Evolutionary conservation across 805 yeast genomes (phyloP).

Genomic region (Pichia nanzhaoensis): DNA sequence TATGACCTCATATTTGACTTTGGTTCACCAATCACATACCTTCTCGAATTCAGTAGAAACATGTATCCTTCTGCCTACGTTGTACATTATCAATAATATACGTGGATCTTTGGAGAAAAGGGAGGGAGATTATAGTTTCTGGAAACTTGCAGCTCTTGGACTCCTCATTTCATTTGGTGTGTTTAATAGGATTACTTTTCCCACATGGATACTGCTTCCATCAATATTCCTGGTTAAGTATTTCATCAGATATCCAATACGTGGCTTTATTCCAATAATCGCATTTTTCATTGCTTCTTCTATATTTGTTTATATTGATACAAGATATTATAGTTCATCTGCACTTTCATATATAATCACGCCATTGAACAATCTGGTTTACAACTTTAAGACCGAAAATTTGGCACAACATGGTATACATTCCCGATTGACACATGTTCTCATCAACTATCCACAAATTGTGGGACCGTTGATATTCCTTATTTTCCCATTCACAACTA

Average conservation of each 20-base stretch:
- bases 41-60: slow-evolving; percentile 87
- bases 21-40: slow-evolving; percentile 78
- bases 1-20: slow-evolving; percentile 61
- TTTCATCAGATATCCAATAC: slow-evolving; percentile 31
- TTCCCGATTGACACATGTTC: slow-evolving; percentile 63
- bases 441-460: slow-evolving; percentile 72
- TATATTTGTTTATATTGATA: slow-evolving; percentile 46
- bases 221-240: slow-evolving; percentile 38
- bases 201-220: slow-evolving; percentile 69
- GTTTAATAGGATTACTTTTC: slow-evolving; percentile 82
- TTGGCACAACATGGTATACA: slow-evolving; percentile 79
- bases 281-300: slow-evolving; percentile 34
- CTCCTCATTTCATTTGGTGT: slow-evolving; percentile 53
- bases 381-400: slow-evolving; percentile 57
- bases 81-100: slow-evolving; percentile 41
- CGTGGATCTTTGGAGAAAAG: slow-evolving; percentile 17
- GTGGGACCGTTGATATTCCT: slow-evolving; percentile 66
- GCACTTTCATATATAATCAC: slow-evolving; percentile 41
- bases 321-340: slow-evolving; percentile 26
- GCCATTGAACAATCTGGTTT: slow-evolving; percentile 69
- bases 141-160: slow-evolving; percentile 36
- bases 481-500: slow-evolving; percentile 35
- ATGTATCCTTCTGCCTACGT: slow-evolving; percentile 40
- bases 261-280: slow-evolving; percentile 28
- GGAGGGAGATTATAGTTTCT: background rate